Percentiles rank a stretch among this genome's conserved stretches.
Conservation (phyloP, 345 rosid species). For the Citropsis articulata region DNA sequence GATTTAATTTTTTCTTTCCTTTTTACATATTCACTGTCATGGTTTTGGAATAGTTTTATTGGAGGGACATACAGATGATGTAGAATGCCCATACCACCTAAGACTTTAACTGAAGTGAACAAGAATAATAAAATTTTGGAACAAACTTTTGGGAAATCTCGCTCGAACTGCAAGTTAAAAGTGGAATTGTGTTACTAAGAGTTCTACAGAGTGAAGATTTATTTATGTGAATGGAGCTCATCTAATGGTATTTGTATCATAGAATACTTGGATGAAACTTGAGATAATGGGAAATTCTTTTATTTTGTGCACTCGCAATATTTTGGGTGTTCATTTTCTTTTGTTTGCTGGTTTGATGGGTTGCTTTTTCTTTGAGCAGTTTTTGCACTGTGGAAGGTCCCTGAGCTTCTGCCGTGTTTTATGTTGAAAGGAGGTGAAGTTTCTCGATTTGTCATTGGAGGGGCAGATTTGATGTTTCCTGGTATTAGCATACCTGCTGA, state of each 20-base stretch:
- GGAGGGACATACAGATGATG: no score
- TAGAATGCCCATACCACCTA: no score
- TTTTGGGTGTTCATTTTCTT: not conserved
- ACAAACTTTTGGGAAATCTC: not conserved
- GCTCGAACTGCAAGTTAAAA: not conserved
- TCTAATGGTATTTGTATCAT: not conserved
- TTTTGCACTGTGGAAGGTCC: slow-evolving; percentile 89
- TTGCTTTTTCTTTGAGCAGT: slow-evolving; percentile 43
- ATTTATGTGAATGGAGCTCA: not conserved
- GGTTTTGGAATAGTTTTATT: no score
- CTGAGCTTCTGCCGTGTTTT: slow-evolving; percentile 78
- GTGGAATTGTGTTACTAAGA: not conserved
- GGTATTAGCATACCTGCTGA: slow-evolving; percentile 68
- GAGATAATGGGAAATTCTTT: not conserved
- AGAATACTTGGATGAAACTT: not conserved
- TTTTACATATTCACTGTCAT: no score
- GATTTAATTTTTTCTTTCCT: no score
- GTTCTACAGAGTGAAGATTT: not conserved
- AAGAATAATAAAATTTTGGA: no score
- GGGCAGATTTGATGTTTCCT: slow-evolving; percentile 99
- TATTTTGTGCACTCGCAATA: not conserved
- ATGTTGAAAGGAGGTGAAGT: slow-evolving; percentile 88
- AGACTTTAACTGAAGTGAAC: no score
- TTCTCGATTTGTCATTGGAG: slow-evolving; percentile 81
- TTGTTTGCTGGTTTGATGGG: not conserved